phyloP scores from a whole-genome alignment of 257 asterid species.

The Nyctanthes arbortristis region DNA sequence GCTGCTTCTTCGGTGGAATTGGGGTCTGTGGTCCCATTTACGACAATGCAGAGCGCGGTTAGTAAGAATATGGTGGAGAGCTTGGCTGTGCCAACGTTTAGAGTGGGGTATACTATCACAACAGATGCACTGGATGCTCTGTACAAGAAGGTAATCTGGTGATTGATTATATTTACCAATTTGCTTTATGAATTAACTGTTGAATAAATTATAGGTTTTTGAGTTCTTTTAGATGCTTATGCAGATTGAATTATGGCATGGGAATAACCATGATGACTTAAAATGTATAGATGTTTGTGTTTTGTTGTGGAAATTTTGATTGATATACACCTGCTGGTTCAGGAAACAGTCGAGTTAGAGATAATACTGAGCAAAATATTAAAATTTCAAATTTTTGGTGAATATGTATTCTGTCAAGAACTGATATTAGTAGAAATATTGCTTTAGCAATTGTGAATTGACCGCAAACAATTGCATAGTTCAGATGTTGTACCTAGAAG shows the following conservation, averaged over 20 bases:
- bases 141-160: constrained; percentile 76
- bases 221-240: background rate
- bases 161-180: background rate
- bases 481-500: constrained; percentile 11
- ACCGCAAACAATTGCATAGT: background rate
- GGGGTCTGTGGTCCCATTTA: constrained; percentile 76
- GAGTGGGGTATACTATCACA: constrained; percentile 88
- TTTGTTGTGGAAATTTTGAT: too few relatives aligned
- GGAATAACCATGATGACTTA: too few relatives aligned
- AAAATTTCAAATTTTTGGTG: constrained; percentile 5
- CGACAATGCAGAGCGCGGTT: constrained; percentile 87
- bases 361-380: constrained; percentile 10
- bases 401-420: constrained; percentile 5
- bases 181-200: constrained; percentile 1
- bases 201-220: background rate
- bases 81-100: constrained; percentile 81
- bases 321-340: background rate
- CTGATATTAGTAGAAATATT: constrained; percentile 9
- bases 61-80: constrained; percentile 94
- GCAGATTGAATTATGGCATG: background rate
- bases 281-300: too few relatives aligned
- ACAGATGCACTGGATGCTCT: constrained; percentile 92
- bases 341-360: too few relatives aligned
- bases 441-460: constrained; percentile 1
- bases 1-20: constrained; percentile 45